Base-by-base conservation (phyloP, 129 eudicot genomes). In the Saposhnikovia divaricata region DNA sequence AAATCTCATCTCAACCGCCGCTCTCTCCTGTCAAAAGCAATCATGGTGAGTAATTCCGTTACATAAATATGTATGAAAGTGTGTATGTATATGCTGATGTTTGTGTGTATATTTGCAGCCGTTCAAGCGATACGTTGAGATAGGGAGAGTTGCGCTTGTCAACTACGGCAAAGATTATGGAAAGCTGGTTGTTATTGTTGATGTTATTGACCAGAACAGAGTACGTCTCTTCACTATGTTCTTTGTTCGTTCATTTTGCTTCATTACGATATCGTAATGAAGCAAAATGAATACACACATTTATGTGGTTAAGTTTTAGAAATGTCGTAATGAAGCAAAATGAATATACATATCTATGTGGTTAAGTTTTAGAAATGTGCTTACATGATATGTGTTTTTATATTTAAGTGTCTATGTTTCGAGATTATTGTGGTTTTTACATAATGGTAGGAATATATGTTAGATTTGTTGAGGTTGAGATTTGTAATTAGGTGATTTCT, bases 111-210 rank as follows among this genome's bases (percentile, higher is more conserved):
- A 4, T n/a, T 61, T 61, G 80, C 72, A 92, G 97, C 96, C 97
- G 88, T 92, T 92, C 93, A 92, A 90, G 92, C 87, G 97, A 81
- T 92, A 85, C 83, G 93, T 92, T 12, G 97, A 92, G 90, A 86
- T 92, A 81, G 97, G 97, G 74, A 85, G 97, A 80, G 90, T 92
- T 12, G 96, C 97, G 39, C 89, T 92, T 5, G 89, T 73, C 21
- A 44, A 73, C 21, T 73, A 73, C 13, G 76, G 50, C 1, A 72
- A 72, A 72, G 50, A 42, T 25, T 92, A 92, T 51, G 97, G 97
- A 51, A 85, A 81, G 82, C 96, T 92, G 11, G 96, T 92, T 14
- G 97, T 92, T 76, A 92, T 92, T 82, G 96, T 92, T 42, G 97
- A 90, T 79, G 96, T 92, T 71, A 86, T 92, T 46, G 96, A 92